A percentile compares a stretch with the other conserved stretches of the same genome.
These are phyloP conservation scores for Talaromyces piceae DNA, from an alignment of 2,329 filamentous ascomycete genomes.

Conservation along the genomic window DNA sequence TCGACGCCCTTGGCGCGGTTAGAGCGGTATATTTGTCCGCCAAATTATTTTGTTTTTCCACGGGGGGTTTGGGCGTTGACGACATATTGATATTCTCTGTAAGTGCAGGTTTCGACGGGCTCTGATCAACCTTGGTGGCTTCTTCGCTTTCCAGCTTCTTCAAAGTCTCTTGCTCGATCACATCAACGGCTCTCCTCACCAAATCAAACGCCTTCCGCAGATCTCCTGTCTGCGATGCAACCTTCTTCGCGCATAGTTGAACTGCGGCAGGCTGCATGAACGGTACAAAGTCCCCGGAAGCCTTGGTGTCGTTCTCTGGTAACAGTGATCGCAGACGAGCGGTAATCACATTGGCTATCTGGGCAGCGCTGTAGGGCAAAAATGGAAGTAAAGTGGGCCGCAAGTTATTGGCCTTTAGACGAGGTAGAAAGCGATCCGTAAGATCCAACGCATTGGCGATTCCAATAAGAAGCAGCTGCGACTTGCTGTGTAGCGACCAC, in stretches of 20 bases:
- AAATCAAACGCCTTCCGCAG: constrained; percentile 93
- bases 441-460: constrained; percentile 95
- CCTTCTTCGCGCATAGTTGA: constrained; percentile 88
- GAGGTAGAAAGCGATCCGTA: constrained; percentile 88
- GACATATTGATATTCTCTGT: constrained; percentile 74
- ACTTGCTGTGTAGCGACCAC: constrained; percentile 79
- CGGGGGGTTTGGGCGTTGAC: constrained; percentile 35
- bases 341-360: constrained; percentile 82
- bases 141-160: constrained; percentile 58
- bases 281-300: constrained; percentile 58
- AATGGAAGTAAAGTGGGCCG: constrained; percentile 87
- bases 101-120: constrained; percentile 67
- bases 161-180: constrained; percentile 78
- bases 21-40: constrained; percentile 57
- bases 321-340: constrained; percentile 71
- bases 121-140: constrained; percentile 43
- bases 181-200: constrained; percentile 77
- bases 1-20: constrained; percentile 79
- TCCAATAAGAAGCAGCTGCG: constrained; percentile 74
- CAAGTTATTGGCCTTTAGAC: constrained; percentile 84
- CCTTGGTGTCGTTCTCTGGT: constrained; percentile 32
- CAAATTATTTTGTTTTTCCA: constrained; percentile 31
- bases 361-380: constrained; percentile 78
- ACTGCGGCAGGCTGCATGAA: constrained; percentile 93
- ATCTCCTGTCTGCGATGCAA: constrained; percentile 89